Percentiles rank a stretch among this genome's conserved stretches.
Evolutionary conservation across 257 asterid genomes (phyloP).

Genomic region (Solanum microdontum): DNA sequence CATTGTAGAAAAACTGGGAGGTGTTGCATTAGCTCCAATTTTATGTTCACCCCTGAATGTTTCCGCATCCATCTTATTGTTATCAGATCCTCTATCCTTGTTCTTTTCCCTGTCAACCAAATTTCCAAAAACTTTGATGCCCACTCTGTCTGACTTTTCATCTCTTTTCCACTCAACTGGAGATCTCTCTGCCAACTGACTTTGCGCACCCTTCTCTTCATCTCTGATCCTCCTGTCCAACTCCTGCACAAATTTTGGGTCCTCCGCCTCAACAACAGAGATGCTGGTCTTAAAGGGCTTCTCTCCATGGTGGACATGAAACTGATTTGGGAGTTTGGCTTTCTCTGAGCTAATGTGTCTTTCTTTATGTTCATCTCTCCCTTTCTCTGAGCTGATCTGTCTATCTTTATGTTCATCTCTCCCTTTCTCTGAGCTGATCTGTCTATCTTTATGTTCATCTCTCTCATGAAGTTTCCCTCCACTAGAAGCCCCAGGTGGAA

Average conservation of each 20-base stretch:
- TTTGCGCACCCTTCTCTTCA: conserved; percentile 21
- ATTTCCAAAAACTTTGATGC: conserved; percentile 15
- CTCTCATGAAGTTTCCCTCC: conserved; percentile 23
- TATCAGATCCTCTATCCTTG: conserved; percentile 26
- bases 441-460: conserved; percentile 17
- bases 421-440: conserved; percentile 2
- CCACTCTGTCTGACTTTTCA: conserved; percentile 16
- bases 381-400: conserved; percentile 3
- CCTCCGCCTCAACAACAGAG: conserved; percentile 21
- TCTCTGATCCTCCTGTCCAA: conserved; percentile 46
- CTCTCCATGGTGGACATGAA: conserved; percentile 39
- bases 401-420: conserved; percentile 19
- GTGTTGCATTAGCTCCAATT: conserved; percentile 17
- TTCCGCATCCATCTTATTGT: conserved; percentile 21
- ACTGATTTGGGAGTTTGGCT: conserved; percentile 11
- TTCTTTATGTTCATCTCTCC: conserved; percentile 17
- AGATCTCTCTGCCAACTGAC: conserved; percentile 28
- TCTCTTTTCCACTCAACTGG: conserved; percentile 21
- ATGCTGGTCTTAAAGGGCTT: conserved; percentile 14
- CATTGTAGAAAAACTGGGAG: conserved; percentile 11
- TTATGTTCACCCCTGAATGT: conserved; percentile 14
- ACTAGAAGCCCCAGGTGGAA: conserved; percentile 20
- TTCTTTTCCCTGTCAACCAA: conserved; percentile 24
- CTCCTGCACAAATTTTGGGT: conserved; percentile 45
- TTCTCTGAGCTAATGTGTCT: conserved; percentile 17